Evolutionary conservation across 169 alveolate species (phyloP), one percentile per base, ranked within the genome.

Genomic region (Eimeria acervulina): DNA sequence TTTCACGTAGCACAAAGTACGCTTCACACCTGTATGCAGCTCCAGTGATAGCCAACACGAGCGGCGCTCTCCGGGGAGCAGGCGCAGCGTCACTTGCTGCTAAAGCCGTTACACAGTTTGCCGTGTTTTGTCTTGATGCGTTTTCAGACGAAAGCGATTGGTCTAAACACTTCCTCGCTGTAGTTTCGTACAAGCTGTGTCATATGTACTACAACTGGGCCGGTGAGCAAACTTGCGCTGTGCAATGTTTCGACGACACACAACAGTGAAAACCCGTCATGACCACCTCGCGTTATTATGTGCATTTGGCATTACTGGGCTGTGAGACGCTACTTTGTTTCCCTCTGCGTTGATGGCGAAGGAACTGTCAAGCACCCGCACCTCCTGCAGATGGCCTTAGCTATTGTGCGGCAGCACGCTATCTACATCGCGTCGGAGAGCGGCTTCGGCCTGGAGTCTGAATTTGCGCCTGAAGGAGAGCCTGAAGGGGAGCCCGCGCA

Each of bases 181-280:
- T 87, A 5, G 83, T 87, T 40, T 87, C 94, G 7, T 87, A 61
- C 94, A 87, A 87, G 66, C 36, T 87, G 55, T 87, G 94, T n/a
- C 94, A 87, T 51, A 87, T 87, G 94, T 87, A 87, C 83, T 87
- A 87, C 83, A 87, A 87, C 47, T 87, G 94, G 94, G 94, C 94
- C 2, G 94, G 94, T 87, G 74, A 63, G 83, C 44, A 47, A 38
- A 42, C 36, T 31, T 1, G 23, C 23, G 66, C 28, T 28, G 2
- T 12, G 63, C 88, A 40, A n/a, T 28, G 4, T n/a, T 38, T 47
- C 84, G 21, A 55, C 84, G 31, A 38, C 10, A 21, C 8, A 28
- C 81, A 0, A 70, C 15, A 36, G 31, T 70, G 81, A 12, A 68
- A 19, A 26, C 3, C 44, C 1, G 78, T 68, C 44, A 68, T 15